phyloP scores from a whole-genome alignment of 768 basidiomycete species.

The Termitomyces sp. region DNA sequence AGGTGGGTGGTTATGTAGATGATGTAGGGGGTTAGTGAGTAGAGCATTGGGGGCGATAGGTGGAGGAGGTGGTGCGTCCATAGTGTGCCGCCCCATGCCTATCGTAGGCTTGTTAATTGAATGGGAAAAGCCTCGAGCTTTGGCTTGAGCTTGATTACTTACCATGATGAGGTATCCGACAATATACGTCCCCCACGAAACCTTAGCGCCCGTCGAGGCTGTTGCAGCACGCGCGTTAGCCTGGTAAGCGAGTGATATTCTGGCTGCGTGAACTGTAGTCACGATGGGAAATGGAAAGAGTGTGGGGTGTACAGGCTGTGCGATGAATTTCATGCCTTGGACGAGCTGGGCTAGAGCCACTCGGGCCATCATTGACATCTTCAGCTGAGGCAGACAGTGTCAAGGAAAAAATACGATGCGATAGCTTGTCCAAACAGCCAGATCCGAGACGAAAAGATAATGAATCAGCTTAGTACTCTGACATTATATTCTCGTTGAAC shows the following conservation, averaged over 20 bases:
- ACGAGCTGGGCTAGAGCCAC: not conserved
- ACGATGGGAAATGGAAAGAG: slow-evolving; percentile 36
- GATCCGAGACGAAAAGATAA: too few species aligned
- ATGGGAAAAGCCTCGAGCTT: too few species aligned
- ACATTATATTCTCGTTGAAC: too few species aligned
- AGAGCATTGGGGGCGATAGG: slow-evolving; percentile 40
- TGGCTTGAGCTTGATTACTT: too few species aligned
- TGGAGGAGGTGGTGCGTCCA: slow-evolving; percentile 36
- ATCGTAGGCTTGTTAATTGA: too few species aligned
- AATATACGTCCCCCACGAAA: slow-evolving; percentile 39
- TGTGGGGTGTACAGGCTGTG: slow-evolving; percentile 28
- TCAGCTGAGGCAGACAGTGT: too few species aligned
- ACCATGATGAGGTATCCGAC: slow-evolving; percentile 44
- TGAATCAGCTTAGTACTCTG: too few species aligned
- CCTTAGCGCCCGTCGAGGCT: slow-evolving; percentile 10
- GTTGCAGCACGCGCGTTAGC: slow-evolving; percentile 21
- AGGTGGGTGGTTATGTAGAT: slow-evolving; percentile 45
- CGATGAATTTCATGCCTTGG: slow-evolving; percentile 6
- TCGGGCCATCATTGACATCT: not conserved
- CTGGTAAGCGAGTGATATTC: slow-evolving; percentile 41
- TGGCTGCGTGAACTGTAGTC: slow-evolving; percentile 36
- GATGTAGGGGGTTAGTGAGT: slow-evolving; percentile 37
- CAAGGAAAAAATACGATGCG: too few species aligned
- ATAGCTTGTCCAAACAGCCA: too few species aligned
- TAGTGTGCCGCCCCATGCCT: slow-evolving; percentile 41